These are phyloP conservation scores for Acer negundo DNA, from an alignment of 345 rosid genomes.

Conservation along the genomic window DNA sequence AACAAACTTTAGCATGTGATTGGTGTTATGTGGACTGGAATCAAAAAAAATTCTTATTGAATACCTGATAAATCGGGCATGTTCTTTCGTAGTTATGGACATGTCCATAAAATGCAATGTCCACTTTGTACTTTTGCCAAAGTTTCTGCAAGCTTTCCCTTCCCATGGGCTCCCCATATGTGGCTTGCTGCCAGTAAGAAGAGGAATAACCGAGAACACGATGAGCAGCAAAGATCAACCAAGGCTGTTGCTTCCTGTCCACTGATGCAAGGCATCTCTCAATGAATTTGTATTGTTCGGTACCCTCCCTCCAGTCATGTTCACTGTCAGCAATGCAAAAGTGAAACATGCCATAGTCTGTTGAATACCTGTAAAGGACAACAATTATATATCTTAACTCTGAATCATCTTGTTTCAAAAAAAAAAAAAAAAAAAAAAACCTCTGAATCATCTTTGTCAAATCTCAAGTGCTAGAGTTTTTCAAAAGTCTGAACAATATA, in stretches of 20 bases:
- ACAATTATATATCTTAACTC: background rate
- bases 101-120: conserved; percentile 77
- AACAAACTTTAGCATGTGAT: background rate
- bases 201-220: conserved; percentile 80
- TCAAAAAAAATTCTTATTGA: background rate
- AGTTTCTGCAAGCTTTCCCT: conserved; percentile 76
- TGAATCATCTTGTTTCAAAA: background rate
- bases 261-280: conserved; percentile 69
- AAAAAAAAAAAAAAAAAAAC: too few relatives aligned
- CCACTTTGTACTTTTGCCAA: conserved; percentile 89
- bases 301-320: conserved; percentile 84
- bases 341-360: conserved; percentile 80
- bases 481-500: background rate
- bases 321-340: conserved; percentile 82
- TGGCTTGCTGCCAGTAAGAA: conserved; percentile 55
- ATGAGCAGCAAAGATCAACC: conserved; percentile 78
- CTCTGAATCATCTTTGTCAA: background rate
- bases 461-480: background rate
- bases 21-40: background rate
- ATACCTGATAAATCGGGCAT: conserved; percentile 78
- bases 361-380: conserved; percentile 49
- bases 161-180: conserved; percentile 75
- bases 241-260: conserved; percentile 79
- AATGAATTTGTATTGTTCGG: conserved; percentile 68
- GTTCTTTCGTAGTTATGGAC: conserved; percentile 85